Evolutionary conservation across 306 rosid species (phyloP).

Genomic region (Lupinus albus): DNA sequence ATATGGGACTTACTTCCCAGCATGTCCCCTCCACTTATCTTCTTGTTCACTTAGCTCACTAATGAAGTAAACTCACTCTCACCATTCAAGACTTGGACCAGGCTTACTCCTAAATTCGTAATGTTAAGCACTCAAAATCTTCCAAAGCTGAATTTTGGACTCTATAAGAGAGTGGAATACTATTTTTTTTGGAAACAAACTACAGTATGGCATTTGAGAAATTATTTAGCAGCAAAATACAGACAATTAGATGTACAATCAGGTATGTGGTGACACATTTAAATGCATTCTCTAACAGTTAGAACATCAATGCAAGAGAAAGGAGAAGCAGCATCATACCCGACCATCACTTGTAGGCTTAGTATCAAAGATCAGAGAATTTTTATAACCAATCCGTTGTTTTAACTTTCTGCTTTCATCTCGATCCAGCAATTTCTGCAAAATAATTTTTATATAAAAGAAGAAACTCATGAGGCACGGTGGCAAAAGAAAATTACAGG

Average conservation of each 20-base stretch:
- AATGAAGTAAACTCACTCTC: no score
- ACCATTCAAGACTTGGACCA: no score
- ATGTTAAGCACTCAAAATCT: conserved; percentile 7
- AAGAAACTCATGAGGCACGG: conserved; percentile 1
- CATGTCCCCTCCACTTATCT: no score
- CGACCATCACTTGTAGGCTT: conserved; percentile 92
- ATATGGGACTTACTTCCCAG: no score
- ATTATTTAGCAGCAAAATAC: conserved; percentile 11
- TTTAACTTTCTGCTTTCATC: conserved; percentile 69
- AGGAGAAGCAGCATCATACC: conserved; percentile 56
- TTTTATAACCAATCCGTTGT: conserved; percentile 85
- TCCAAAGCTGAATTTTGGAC: conserved; percentile 24
- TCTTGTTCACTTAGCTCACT: no score
- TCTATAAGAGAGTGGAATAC: background rate
- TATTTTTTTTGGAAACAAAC: background rate
- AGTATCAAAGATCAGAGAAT: conserved; percentile 85
- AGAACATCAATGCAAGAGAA: conserved; percentile 22
- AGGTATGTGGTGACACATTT: conserved; percentile 13
- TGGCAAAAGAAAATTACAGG: conserved; percentile 26
- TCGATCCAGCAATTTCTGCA: conserved; percentile 80
- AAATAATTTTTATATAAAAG: conserved; percentile 19
- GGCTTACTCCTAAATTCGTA: no score
- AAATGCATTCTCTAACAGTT: conserved; percentile 19
- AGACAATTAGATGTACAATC: conserved; percentile 23
- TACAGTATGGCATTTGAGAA: conserved; percentile 5